Percentiles rank a stretch among this genome's conserved stretches.
phyloP scores from a whole-genome alignment of 495 filamentous ascomycete species.

The Trichoderma asperelloides region DNA sequence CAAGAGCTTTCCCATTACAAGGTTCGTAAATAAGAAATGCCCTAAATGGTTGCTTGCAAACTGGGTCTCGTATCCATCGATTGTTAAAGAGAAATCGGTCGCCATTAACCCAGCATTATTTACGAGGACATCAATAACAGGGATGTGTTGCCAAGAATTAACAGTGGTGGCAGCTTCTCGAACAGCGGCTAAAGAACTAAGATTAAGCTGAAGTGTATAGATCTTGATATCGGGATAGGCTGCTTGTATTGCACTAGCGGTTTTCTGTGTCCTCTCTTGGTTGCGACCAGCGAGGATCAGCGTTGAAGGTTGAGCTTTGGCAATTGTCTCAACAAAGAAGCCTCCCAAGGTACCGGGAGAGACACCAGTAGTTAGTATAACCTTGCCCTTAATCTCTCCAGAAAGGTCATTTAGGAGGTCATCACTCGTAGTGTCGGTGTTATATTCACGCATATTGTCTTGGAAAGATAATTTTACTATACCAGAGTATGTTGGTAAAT shows the following conservation, averaged over 20 bases:
- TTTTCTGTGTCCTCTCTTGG: conserved; percentile 27
- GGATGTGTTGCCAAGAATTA: conserved; percentile 23
- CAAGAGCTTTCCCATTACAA: conserved; percentile 44
- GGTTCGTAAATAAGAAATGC: conserved; percentile 56
- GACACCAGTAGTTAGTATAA: conserved; percentile 34
- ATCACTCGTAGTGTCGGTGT: no score
- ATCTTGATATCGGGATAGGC: conserved; percentile 14
- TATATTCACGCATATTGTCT: no score
- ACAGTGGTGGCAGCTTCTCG: conserved; percentile 30
- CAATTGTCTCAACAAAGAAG: conserved; percentile 28
- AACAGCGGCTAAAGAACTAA: conserved; percentile 36
- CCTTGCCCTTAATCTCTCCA: no score
- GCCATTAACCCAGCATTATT: conserved; percentile 67
- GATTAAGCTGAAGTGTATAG: conserved; percentile 32
- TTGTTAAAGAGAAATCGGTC: conserved; percentile 33
- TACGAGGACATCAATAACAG: conserved; percentile 51
- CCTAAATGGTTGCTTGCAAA: conserved; percentile 67
- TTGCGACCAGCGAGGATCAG: conserved; percentile 42
- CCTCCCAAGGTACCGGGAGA: conserved; percentile 35
- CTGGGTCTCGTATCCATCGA: conserved; percentile 58
- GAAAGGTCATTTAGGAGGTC: no score
- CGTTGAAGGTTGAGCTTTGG: conserved; percentile 27
- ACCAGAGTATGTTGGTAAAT: no score
- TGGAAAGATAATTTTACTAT: no score
- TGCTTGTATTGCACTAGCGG: conserved; percentile 18